A percentile compares a stretch with the other conserved stretches of the same genome.
Conservation (phyloP, 192 early-diverging fungal species). For the Thoreauomyces humboldtii region DNA sequence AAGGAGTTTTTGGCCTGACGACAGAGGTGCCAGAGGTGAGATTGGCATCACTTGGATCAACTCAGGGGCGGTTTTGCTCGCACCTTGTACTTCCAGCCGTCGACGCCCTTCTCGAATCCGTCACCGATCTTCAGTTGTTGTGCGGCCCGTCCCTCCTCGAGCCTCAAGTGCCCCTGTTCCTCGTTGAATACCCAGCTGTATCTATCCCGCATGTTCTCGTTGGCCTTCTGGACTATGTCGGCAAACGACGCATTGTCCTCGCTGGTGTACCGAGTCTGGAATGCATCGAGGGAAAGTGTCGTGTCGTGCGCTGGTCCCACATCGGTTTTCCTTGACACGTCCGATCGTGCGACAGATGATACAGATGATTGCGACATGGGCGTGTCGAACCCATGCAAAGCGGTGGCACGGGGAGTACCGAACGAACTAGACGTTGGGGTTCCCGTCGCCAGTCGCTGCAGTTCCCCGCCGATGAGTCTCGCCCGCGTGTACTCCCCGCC, state of each 20-base stretch:
- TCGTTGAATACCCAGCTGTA: conserved; percentile 68
- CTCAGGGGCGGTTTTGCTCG: background rate
- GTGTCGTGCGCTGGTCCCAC: conserved; percentile 34
- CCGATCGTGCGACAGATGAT: background rate
- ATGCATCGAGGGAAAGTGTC: conserved; percentile 63
- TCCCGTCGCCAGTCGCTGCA: conserved; percentile 11
- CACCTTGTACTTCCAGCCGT: conserved; percentile 35
- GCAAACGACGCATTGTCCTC: conserved; percentile 83
- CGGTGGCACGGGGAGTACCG: background rate
- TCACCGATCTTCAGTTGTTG: background rate
- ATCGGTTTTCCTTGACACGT: background rate
- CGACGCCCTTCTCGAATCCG: conserved; percentile 10
- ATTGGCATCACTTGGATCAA: background rate
- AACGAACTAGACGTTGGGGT: background rate
- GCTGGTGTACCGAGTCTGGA: conserved; percentile 69
- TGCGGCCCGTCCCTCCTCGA: background rate
- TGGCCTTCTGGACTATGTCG: conserved; percentile 59
- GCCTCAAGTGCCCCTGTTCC: conserved; percentile 44
- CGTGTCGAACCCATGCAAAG: too few species aligned
- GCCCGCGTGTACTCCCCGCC: conserved; percentile 31
- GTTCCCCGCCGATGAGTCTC: conserved; percentile 16
- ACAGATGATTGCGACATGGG: too few species aligned
- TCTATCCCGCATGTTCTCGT: conserved; percentile 53
- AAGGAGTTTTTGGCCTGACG: conserved; percentile 60
- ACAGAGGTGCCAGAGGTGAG: background rate